Percentiles rank a stretch among this genome's conserved stretches.
phyloP scores from a whole-genome alignment of 305 asterid species.

The Fraxinus albicans region DNA sequence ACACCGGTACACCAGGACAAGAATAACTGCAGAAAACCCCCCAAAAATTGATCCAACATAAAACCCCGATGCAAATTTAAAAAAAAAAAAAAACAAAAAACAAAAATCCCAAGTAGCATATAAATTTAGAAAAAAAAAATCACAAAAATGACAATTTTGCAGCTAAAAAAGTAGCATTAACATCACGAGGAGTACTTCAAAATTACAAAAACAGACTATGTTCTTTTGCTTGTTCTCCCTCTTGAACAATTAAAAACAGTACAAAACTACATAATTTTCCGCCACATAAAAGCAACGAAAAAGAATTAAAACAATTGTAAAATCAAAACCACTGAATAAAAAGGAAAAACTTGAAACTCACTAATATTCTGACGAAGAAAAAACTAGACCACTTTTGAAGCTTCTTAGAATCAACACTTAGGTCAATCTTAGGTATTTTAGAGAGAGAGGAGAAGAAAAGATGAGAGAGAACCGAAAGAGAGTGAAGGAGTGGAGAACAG shows the following conservation, averaged over 20 bases:
- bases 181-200: neutral
- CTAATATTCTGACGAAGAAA: neutral
- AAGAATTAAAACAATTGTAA: neutral
- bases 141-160: neutral
- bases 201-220: neutral
- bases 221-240: neutral
- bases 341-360: constrained; percentile 15
- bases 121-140: neutral
- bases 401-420: constrained; percentile 38
- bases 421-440: constrained; percentile 19
- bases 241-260: neutral
- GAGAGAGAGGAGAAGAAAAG: neutral
- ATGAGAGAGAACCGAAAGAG: constrained; percentile 14
- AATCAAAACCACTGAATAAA: constrained; percentile 8
- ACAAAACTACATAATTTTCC: neutral
- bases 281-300: neutral
- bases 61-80: neutral
- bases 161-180: neutral
- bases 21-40: neutral
- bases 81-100: neutral
- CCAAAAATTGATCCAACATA: neutral
- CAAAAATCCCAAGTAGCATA: neutral
- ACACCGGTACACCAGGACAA: neutral
- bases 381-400: constrained; percentile 18
- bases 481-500: constrained; percentile 27